phyloP scores from a whole-genome alignment of 345 rosid genomes.

The Bruguiera parviflora region DNA sequence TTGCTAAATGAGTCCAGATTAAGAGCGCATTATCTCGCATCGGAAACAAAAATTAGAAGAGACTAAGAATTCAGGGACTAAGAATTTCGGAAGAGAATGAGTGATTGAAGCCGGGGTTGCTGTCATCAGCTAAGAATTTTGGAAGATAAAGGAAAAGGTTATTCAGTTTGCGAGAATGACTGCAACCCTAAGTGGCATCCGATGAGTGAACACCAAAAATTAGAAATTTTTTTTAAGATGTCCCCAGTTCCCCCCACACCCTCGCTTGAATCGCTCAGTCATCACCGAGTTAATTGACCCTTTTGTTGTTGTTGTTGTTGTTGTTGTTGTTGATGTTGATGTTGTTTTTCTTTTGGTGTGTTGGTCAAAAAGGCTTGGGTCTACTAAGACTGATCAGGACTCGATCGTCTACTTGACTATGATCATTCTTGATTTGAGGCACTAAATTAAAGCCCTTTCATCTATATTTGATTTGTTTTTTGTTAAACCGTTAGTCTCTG shows the following conservation, averaged over 20 bases:
- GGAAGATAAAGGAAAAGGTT: neutral
- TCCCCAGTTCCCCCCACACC: slow-evolving; percentile 4
- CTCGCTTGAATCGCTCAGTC: neutral
- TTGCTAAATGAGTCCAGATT: too few relatives aligned
- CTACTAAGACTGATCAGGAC: neutral
- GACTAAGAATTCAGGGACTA: too few relatives aligned
- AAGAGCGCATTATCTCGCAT: too few relatives aligned
- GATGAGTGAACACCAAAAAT: slow-evolving; percentile 25
- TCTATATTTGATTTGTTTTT: neutral
- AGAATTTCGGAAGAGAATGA: neutral
- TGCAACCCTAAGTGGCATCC: slow-evolving; percentile 3
- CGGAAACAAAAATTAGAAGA: too few relatives aligned
- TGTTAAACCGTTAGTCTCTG: neutral
- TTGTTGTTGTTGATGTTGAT: too few relatives aligned
- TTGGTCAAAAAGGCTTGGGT: neutral
- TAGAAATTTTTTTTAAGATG: neutral
- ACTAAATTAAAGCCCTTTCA: too few relatives aligned
- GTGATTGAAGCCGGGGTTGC: neutral
- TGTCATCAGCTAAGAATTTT: neutral
- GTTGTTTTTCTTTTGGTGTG: neutral
- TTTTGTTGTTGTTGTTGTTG: neutral
- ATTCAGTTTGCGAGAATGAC: slow-evolving; percentile 5
- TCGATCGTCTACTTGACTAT: neutral
- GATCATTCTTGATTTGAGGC: neutral
- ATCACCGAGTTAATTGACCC: neutral